Evolutionary conservation across 83 land plant species (phyloP), one percentile per base, ranked within the genome.

Genomic region (Diphasiastrum complanatum): DNA sequence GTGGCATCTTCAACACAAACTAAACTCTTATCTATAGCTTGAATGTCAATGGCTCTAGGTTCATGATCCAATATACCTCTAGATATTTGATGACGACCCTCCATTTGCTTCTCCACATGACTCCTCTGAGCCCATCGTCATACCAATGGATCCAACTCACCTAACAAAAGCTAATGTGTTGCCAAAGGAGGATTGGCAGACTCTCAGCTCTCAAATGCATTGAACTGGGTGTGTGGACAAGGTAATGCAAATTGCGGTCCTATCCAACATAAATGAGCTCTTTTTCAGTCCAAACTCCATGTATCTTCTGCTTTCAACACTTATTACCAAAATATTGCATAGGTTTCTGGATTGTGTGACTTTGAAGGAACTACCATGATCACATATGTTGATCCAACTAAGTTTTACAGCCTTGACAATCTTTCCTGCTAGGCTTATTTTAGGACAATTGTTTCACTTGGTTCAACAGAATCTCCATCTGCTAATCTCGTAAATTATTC

Each of bases 1-100:
- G 84, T 77, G 97, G 97, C 12, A 70, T 91, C 4, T 87, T 87
- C 47, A 65, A 75, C 29, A 69, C 79, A 2, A 71, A 75, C 59
- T 73, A 75, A 0, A 41, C 75, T 29, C 83, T 83, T 24, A 75
- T 83, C 12, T 91, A 91, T 71, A 64, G 67, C 25, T 37, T 90
- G 65, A 72, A 75, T 26, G 53, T 91, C 50, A 74, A 70, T 0
- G 84, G 84, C 20, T 75, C 81, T 25, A 81, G 85, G n/a, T n/a
- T n/a, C n/a, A n/a, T n/a, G n/a, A n/a, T n/a, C n/a, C n/a, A n/a
- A n/a, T n/a, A n/a, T n/a, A n/a, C n/a, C n/a, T n/a, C n/a, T n/a
- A n/a, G n/a, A n/a, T n/a, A n/a, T n/a, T n/a, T n/a, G n/a, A n/a
- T n/a, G n/a, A n/a, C n/a, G n/a, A n/a, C n/a, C n/a, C n/a, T n/a